Evolutionary conservation across 768 basidiomycete species (phyloP), one percentile per base, ranked within the genome.

Genomic region (Pulveroboletus sp.): DNA sequence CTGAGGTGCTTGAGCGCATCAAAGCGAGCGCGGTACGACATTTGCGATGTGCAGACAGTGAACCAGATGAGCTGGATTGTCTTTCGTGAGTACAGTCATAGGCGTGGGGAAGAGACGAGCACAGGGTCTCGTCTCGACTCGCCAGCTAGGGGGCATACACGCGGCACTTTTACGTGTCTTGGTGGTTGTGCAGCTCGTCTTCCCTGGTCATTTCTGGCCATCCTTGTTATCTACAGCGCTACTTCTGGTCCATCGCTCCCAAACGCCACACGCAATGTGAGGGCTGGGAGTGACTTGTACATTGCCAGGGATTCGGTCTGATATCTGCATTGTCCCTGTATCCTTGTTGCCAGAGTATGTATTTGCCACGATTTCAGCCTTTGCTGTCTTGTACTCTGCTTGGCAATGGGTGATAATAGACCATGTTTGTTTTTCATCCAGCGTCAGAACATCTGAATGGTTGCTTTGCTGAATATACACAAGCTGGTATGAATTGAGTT

Each of bases 41-140:
- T 45, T 36, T 54, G 11, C 49, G 43, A n/a, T 43, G 51, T 31
- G 48, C 49, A 7, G 60, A 69, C 28, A 67, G 69, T 49, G 76
- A 74, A 46, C 70, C 73, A 7, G 76, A 77, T 49, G 74, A 74
- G 27, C 65, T 77, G 40, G 75, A 77, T 52, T 77, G 75, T 52
- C 62, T 77, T 32, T 70, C 73, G 30, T 75, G 61, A 76, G 14
- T 18, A 35, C 11, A n/a, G 5, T 8, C 18, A 8, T 30, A 30
- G 33, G 35, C 24, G 15, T 21, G 21, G 14, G 11, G n/a, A 9
- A 37, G 44, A 41, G n/a, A n/a, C 11, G 8, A 14, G 28, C 32
- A 8, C 18, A 8, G 24, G n/a, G 7, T 21, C 31, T 31, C 39
- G 7, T 21, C 31, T 31, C 39, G 18, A 32, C 31, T 43, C 24